Evolutionary conservation across 2,329 filamentous ascomycete genomes (phyloP).

Genomic region (Eutypella sp.): DNA sequence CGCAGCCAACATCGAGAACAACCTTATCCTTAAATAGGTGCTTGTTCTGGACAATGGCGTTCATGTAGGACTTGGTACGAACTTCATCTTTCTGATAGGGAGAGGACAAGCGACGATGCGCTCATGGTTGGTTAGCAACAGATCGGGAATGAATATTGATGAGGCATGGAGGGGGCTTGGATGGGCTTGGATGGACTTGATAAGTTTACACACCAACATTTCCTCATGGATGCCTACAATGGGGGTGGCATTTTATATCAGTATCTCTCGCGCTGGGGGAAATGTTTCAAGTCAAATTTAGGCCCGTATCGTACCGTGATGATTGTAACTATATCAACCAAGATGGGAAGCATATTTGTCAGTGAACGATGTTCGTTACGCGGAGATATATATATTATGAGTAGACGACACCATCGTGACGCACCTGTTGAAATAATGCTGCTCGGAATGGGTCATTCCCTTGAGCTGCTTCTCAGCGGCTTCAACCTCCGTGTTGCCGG

Average conservation of each 20-base stretch:
- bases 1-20: constrained; percentile 95
- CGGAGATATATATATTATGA: constrained; percentile 1
- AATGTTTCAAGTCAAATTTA: constrained; percentile 27
- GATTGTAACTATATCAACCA: constrained; percentile 70
- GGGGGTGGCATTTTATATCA: constrained; percentile 8
- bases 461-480: constrained; percentile 60
- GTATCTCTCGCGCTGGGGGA: constrained; percentile 19
- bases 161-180: constrained; percentile 12
- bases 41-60: constrained; percentile 94
- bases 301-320: constrained; percentile 67
- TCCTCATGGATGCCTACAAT: constrained; percentile 88
- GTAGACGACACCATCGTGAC: constrained; percentile 13
- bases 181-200: too few relatives aligned
- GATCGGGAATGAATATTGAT: constrained; percentile 1
- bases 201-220: constrained; percentile 72
- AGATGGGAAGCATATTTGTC: too few relatives aligned
- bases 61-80: constrained; percentile 92
- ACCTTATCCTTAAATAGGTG: constrained; percentile 81
- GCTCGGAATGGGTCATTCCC: constrained; percentile 85
- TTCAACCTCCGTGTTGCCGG: constrained; percentile 53
- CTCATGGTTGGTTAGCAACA: constrained; percentile 19
- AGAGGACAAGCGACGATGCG: too few relatives aligned
- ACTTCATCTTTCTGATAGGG: constrained; percentile 87
- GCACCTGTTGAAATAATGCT: constrained; percentile 98
- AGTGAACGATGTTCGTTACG: constrained; percentile 31